Evolutionary conservation across 768 basidiomycete species (phyloP).

Genomic region (Sutorius australiensis): DNA sequence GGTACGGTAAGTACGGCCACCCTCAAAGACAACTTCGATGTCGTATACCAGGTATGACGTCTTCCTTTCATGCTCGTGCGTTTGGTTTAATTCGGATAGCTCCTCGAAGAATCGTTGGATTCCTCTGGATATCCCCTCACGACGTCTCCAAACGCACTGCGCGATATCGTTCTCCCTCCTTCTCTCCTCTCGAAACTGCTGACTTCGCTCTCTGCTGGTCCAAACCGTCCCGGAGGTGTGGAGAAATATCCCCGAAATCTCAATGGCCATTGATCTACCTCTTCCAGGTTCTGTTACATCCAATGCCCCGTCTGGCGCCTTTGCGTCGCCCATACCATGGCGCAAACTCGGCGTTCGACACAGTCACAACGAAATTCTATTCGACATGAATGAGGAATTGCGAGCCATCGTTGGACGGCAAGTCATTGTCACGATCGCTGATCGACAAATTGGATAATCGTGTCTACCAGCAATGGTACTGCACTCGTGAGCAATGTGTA

Average conservation of each 20-base stretch:
- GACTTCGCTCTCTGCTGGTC: slow-evolving; percentile 30
- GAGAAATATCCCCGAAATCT: not conserved
- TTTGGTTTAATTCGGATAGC: slow-evolving; percentile 38
- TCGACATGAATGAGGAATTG: slow-evolving; percentile 84
- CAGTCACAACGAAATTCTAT: slow-evolving; percentile 87
- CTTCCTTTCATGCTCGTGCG: not conserved
- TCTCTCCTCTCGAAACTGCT: slow-evolving; percentile 76
- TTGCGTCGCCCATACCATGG: slow-evolving; percentile 93
- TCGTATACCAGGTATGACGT: slow-evolving; percentile 79
- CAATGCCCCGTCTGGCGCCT: slow-evolving; percentile 43
- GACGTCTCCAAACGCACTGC: slow-evolving; percentile 82
- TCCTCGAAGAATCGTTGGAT: slow-evolving; percentile 94
- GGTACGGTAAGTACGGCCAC: slow-evolving; percentile 76
- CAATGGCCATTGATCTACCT: not conserved
- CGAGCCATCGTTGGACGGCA: slow-evolving; percentile 42
- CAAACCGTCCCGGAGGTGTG: slow-evolving; percentile 30
- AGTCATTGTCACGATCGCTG: not conserved
- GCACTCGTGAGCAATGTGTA: slow-evolving; percentile 63
- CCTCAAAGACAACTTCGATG: slow-evolving; percentile 89
- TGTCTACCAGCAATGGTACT: slow-evolving; percentile 54
- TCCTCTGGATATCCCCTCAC: slow-evolving; percentile 90
- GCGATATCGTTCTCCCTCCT: slow-evolving; percentile 92
- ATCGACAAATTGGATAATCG: not conserved
- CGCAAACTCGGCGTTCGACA: slow-evolving; percentile 79
- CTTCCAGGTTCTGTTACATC: slow-evolving; percentile 33